A percentile compares a stretch with the other conserved stretches of the same genome.
These are phyloP conservation scores for Mycena epipterygia DNA, from an alignment of 768 basidiomycete species.

Conservation along the genomic window DNA sequence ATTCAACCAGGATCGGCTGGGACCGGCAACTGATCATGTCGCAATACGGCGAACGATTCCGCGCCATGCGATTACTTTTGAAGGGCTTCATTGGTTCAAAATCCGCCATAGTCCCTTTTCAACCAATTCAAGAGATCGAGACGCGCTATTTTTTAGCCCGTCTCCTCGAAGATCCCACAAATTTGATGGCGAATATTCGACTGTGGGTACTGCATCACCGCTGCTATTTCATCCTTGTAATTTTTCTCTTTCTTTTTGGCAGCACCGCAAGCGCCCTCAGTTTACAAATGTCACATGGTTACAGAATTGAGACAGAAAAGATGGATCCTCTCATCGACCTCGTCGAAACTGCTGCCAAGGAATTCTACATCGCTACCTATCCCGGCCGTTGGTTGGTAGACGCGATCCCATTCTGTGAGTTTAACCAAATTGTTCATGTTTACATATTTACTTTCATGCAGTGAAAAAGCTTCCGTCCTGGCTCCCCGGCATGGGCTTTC, in stretches of 20 bases:
- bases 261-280: constrained; percentile 58
- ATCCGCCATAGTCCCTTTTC: constrained; percentile 49
- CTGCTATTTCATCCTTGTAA: not conserved
- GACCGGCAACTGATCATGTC: constrained; percentile 44
- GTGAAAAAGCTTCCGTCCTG: constrained; percentile 59
- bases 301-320: constrained; percentile 52
- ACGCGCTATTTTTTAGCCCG: constrained; percentile 59
- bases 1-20: constrained; percentile 44
- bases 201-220: constrained; percentile 39
- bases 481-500: constrained; percentile 59
- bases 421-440: not conserved
- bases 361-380: constrained; percentile 54
- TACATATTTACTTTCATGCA: constrained; percentile 31
- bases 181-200: constrained; percentile 55
- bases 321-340: constrained; percentile 56
- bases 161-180: constrained; percentile 52
- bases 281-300: constrained; percentile 58
- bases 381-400: constrained; percentile 59
- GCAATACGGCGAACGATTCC: constrained; percentile 53
- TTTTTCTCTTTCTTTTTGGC: not conserved
- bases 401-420: constrained; percentile 51
- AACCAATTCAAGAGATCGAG: constrained; percentile 54
- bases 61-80: constrained; percentile 57
- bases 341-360: constrained; percentile 54
- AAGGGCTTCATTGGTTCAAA: constrained; percentile 58